Percentiles rank a stretch among this genome's conserved stretches.
phyloP scores from a whole-genome alignment of 208 protist species.

The Crithidia acanthocephali region DNA sequence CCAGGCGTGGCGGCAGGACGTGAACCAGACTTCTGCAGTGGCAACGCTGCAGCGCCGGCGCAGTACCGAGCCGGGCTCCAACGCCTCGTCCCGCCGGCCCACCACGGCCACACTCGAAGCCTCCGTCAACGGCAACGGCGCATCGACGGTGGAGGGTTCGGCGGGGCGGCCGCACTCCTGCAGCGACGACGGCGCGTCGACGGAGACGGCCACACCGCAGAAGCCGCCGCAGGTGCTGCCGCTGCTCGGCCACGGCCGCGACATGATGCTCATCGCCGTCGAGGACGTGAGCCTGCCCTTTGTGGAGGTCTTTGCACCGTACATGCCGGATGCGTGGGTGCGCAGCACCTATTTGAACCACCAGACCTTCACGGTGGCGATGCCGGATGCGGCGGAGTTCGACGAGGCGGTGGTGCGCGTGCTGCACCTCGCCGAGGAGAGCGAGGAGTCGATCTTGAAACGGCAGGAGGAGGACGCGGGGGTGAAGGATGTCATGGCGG shows the following conservation, averaged over 20 bases:
- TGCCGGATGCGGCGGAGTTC: slow-evolving; percentile 39
- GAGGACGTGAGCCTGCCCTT: slow-evolving; percentile 60
- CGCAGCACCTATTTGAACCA: slow-evolving; percentile 40
- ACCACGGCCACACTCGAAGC: neutral
- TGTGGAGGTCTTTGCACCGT: slow-evolving; percentile 38
- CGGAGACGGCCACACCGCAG: slow-evolving; percentile 4
- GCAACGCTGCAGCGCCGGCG: slow-evolving; percentile 23
- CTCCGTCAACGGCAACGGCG: neutral
- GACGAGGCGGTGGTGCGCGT: slow-evolving; percentile 42
- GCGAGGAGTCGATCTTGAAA: slow-evolving; percentile 15
- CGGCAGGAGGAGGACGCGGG: slow-evolving; percentile 5
- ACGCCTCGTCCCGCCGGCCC: neutral
- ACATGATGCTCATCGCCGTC: slow-evolving; percentile 48
- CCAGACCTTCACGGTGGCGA: slow-evolving; percentile 22
- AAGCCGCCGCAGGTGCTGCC: slow-evolving; percentile 18
- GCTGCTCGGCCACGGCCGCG: slow-evolving; percentile 42
- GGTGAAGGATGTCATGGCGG: neutral
- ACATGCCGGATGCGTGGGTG: slow-evolving; percentile 58
- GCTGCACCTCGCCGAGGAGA: slow-evolving; percentile 30
- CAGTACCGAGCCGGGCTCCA: slow-evolving; percentile 4
- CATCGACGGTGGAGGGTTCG: neutral
- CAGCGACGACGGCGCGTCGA: slow-evolving; percentile 14
- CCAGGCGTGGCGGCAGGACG: slow-evolving; percentile 24
- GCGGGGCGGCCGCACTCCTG: neutral
- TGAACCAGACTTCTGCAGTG: slow-evolving; percentile 21